These are phyloP conservation scores for Fonsecaea multimorphosa DNA, from an alignment of 2,329 filamentous ascomycete species.

Conservation along the genomic window DNA sequence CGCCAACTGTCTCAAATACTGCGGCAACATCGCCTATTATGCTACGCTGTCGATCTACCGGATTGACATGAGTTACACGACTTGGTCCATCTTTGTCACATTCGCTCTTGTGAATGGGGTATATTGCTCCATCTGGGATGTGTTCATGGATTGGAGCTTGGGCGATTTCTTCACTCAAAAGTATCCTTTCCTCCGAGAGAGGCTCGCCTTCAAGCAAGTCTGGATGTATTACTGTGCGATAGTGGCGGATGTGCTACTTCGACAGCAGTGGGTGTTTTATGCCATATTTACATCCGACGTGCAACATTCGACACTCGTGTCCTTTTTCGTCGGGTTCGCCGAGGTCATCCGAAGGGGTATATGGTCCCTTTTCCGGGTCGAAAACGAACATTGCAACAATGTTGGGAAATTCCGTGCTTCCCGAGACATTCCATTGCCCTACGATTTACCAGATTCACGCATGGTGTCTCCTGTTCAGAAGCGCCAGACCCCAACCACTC, in stretches of 20 bases:
- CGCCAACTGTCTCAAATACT: slow-evolving; percentile 90
- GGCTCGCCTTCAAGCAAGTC: slow-evolving; percentile 75
- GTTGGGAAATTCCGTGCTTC: slow-evolving; percentile 89
- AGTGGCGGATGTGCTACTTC: slow-evolving; percentile 78
- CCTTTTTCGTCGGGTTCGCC: slow-evolving; percentile 77
- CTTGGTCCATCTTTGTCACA: slow-evolving; percentile 75
- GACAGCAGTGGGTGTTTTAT: slow-evolving; percentile 95
- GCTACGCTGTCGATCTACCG: slow-evolving; percentile 82
- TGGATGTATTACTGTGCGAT: slow-evolving; percentile 91
- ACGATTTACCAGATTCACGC: slow-evolving; percentile 48
- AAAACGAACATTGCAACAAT: slow-evolving; percentile 96
- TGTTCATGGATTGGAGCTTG: slow-evolving; percentile 96
- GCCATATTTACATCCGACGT: slow-evolving; percentile 78
- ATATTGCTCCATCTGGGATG: slow-evolving; percentile 89
- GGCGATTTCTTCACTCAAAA: slow-evolving; percentile 72
- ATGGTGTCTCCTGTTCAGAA: slow-evolving; percentile 25
- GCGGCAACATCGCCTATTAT: slow-evolving; percentile 80
- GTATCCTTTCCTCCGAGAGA: slow-evolving; percentile 73
- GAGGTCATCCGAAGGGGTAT: slow-evolving; percentile 86
- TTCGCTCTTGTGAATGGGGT: slow-evolving; percentile 82
- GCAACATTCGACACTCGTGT: slow-evolving; percentile 82
- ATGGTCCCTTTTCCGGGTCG: slow-evolving; percentile 92
- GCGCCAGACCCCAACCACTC: slow-evolving; percentile 10
- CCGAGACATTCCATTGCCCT: slow-evolving; percentile 84
- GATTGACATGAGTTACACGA: slow-evolving; percentile 63